These are phyloP conservation scores for Phytophthora nicotianae DNA, from an alignment of 352 stramenopile genomes.

Conservation along the genomic window DNA sequence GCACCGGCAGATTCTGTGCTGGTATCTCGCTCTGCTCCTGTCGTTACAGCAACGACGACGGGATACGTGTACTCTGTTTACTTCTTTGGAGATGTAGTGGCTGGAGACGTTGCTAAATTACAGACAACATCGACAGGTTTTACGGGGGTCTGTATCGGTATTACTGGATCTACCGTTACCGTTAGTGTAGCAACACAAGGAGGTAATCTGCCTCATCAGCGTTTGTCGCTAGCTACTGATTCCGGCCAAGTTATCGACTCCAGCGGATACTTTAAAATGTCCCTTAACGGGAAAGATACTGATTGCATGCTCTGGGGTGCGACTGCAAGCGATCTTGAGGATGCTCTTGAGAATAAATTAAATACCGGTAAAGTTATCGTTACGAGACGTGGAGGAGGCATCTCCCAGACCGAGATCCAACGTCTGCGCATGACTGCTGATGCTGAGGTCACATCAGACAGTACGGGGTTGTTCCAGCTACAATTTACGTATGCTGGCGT, in stretches of 20 bases:
- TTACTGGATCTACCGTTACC: conserved; percentile 29
- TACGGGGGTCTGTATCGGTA: conserved; percentile 31
- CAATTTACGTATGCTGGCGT: conserved; percentile 60
- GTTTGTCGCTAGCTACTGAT: conserved; percentile 81
- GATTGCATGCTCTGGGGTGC: conserved; percentile 67
- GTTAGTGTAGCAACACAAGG: conserved; percentile 72
- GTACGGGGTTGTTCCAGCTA: conserved; percentile 59
- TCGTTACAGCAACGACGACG: conserved; percentile 33
- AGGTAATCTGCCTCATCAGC: conserved; percentile 82
- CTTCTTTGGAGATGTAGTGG: conserved; percentile 83
- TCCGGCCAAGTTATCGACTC: conserved; percentile 71
- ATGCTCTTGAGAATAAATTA: conserved; percentile 48
- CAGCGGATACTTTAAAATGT: conserved; percentile 62
- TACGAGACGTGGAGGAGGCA: conserved; percentile 54
- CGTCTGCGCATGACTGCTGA: conserved; percentile 72
- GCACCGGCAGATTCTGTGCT: conserved; percentile 40
- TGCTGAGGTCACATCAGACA: conserved; percentile 56
- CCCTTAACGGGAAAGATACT: conserved; percentile 34
- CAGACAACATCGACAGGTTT: not conserved
- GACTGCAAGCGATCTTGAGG: conserved; percentile 48
- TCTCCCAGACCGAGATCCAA: conserved; percentile 71
- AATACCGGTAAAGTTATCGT: conserved; percentile 64
- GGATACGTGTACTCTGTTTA: conserved; percentile 93
- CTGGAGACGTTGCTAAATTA: conserved; percentile 81
- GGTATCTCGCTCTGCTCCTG: conserved; percentile 52